Evolutionary conservation across 805 yeast species (phyloP).

Genomic region (Saccharomycopsis sp.): DNA sequence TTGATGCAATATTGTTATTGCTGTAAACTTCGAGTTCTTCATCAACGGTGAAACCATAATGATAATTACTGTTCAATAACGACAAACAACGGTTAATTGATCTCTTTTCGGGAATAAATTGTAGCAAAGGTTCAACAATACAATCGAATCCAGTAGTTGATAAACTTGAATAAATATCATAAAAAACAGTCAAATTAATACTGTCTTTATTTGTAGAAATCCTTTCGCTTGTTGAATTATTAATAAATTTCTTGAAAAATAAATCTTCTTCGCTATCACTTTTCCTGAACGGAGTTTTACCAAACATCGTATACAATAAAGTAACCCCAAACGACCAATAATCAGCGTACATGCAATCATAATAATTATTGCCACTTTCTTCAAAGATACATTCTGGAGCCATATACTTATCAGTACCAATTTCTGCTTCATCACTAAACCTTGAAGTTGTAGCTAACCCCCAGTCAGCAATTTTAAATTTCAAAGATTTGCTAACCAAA

Average conservation of each 20-base stretch:
- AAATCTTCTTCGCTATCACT: conserved; percentile 66
- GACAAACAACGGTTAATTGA: conserved; percentile 44
- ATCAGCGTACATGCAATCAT: conserved; percentile 73
- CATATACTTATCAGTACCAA: conserved; percentile 87
- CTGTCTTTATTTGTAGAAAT: conserved; percentile 1
- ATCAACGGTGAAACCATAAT: conserved; percentile 52
- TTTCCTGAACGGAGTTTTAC: conserved; percentile 70
- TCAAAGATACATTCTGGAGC: conserved; percentile 81
- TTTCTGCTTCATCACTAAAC: conserved; percentile 29
- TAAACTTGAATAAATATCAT: conserved; percentile 70
- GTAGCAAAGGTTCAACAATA: conserved; percentile 60
- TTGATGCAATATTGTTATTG: conserved; percentile 20
- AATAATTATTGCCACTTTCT: conserved; percentile 31
- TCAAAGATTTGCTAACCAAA: conserved; percentile 42
- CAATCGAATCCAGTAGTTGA: conserved; percentile 64
- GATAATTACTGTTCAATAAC: conserved; percentile 34
- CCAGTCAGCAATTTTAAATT: conserved; percentile 66
- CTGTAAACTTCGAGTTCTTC: conserved; percentile 37
- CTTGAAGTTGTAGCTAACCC: conserved; percentile 47
- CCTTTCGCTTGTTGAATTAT: conserved; percentile 21
- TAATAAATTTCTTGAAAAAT: conserved; percentile 58
- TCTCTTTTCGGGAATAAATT: conserved; percentile 48
- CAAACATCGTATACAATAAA: conserved; percentile 70
- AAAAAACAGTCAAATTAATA: conserved; percentile 54
- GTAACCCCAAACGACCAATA: conserved; percentile 87